Percentiles rank a stretch among this genome's conserved stretches.
phyloP scores from a whole-genome alignment of 257 asterid species.

The Anisodus acutangulus region DNA sequence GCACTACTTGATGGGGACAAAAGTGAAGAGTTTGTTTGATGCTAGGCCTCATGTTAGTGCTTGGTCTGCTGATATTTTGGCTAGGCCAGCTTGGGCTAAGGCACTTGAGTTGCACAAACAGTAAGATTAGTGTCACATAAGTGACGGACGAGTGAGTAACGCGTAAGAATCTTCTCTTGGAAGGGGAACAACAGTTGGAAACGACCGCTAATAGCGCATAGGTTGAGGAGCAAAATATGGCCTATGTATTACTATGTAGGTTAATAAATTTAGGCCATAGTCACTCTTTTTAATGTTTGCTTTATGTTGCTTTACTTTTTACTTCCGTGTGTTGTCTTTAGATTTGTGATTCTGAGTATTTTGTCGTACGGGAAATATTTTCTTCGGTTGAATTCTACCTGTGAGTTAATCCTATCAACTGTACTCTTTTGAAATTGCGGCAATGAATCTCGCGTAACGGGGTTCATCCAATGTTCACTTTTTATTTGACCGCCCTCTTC shows the following conservation, averaged over 20 bases:
- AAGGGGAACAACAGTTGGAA: too few relatives aligned
- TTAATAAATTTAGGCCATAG: background rate
- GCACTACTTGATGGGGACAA: background rate
- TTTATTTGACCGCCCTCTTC: too few relatives aligned
- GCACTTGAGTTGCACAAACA: background rate
- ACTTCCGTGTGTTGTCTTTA: background rate
- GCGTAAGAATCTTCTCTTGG: too few relatives aligned
- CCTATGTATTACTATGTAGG: background rate
- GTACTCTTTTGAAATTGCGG: background rate
- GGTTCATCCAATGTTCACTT: background rate
- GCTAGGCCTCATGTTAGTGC: conserved; percentile 22
- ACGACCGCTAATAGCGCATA: too few relatives aligned
- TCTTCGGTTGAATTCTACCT: background rate
- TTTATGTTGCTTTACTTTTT: background rate
- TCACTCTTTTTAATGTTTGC: background rate
- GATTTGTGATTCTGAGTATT: background rate
- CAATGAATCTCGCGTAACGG: background rate
- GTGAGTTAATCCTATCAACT: background rate
- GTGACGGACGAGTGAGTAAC: too few relatives aligned
- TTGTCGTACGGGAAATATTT: background rate
- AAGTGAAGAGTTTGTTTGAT: conserved; percentile 16
- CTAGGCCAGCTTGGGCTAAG: conserved; percentile 13
- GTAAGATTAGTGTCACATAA: background rate
- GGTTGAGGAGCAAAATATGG: too few relatives aligned
- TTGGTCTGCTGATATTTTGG: conserved; percentile 16